Evolutionary conservation across 2,329 filamentous ascomycete genomes (phyloP).

Genomic region (Hymenoscyphus scutula): DNA sequence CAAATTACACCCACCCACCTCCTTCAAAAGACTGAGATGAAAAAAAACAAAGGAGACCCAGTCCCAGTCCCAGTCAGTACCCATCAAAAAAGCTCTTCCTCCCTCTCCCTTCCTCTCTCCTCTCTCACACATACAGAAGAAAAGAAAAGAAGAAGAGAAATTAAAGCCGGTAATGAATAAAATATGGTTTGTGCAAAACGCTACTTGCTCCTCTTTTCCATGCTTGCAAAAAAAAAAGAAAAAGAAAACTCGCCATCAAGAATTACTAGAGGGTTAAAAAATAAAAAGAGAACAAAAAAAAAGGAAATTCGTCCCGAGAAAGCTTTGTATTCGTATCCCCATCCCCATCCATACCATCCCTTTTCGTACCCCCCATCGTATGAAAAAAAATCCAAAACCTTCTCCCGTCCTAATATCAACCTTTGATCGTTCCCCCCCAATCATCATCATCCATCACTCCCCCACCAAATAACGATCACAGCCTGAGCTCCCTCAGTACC

Average conservation of each 20-base stretch:
- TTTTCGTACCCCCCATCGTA: background rate
- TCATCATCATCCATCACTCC: background rate
- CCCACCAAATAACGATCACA: conserved; percentile 57
- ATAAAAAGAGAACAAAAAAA: background rate
- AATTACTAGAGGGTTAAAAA: no score
- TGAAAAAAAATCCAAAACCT: background rate
- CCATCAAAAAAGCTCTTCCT: background rate
- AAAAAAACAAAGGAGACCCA: background rate
- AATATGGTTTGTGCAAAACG: background rate
- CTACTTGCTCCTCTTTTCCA: background rate
- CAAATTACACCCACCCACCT: conserved; percentile 2
- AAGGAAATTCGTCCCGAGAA: background rate
- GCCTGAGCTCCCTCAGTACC: conserved; percentile 80
- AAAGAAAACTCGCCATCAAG: background rate
- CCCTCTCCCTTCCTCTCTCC: background rate
- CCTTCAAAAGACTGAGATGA: background rate
- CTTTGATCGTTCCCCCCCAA: background rate
- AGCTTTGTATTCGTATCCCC: background rate
- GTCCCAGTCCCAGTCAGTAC: no score
- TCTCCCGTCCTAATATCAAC: background rate
- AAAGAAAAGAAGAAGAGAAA: background rate
- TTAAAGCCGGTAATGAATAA: background rate
- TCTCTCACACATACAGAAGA: no score
- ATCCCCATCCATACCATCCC: no score
- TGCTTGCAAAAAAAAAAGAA: background rate